Evolutionary conservation across 169 alveolate genomes (phyloP).

Genomic region (Eimeria acervulina): DNA sequence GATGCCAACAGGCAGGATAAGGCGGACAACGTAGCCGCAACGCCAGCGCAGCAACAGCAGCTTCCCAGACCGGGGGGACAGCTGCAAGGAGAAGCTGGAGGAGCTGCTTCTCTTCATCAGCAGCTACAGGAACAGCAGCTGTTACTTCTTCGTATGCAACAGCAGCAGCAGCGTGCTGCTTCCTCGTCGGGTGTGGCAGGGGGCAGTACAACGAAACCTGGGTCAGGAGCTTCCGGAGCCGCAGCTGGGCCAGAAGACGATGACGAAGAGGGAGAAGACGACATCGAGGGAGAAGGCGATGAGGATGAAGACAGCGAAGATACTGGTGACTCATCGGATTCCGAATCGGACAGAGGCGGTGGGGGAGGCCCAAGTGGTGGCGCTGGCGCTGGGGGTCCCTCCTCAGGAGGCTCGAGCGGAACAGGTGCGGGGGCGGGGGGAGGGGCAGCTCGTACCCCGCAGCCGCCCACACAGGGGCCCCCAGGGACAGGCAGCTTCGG

Average conservation of each 20-base stretch:
- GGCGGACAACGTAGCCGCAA: constrained; percentile 30
- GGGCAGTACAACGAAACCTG: constrained; percentile 40
- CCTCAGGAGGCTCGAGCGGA: constrained; percentile 59
- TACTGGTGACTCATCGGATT: constrained; percentile 66
- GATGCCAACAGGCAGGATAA: constrained; percentile 61
- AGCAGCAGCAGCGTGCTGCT: constrained; percentile 76
- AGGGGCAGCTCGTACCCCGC: constrained; percentile 45
- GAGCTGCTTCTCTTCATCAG: constrained; percentile 76
- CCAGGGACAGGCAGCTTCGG: constrained; percentile 58
- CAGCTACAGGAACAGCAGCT: constrained; percentile 78
- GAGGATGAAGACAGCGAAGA: constrained; percentile 77
- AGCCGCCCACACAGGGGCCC: constrained; percentile 54
- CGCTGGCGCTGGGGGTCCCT: constrained; percentile 71
- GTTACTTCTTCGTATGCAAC: constrained; percentile 74
- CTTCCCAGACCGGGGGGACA: constrained; percentile 59
- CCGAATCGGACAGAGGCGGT: constrained; percentile 68
- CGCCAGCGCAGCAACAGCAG: constrained; percentile 63
- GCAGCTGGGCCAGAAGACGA: constrained; percentile 71
- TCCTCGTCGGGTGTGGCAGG: constrained; percentile 35
- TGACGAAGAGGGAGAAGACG: constrained; percentile 77
- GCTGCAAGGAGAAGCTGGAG: constrained; percentile 53
- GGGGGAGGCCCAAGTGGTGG: constrained; percentile 74
- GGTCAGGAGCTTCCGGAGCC: constrained; percentile 43
- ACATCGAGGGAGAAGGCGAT: constrained; percentile 75
- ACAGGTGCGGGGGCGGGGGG: constrained; percentile 46